Evolutionary conservation across 495 filamentous ascomycete species (phyloP), one percentile per base, ranked within the genome.

Genomic region (Rhypophila decipiens): DNA sequence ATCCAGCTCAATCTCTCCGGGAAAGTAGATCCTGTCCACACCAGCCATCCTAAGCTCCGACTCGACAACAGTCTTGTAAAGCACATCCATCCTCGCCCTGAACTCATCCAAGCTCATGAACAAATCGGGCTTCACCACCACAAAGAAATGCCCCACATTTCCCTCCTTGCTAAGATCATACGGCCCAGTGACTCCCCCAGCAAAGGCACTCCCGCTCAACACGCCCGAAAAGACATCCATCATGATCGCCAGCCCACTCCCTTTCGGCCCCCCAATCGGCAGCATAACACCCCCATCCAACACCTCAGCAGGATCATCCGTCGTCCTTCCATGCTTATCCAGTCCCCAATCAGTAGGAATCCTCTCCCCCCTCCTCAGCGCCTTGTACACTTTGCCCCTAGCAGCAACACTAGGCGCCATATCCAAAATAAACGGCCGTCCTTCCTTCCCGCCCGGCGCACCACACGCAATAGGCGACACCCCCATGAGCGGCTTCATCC

Each of bases 221-320:
- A 88, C 85, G 1, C 86, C 86, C 5, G 84, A 87, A 50, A 90
- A 88, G 2, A 90, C 83, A 66, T 90, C 86, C 86, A 88, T 88
- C 85, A 90, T 88, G 31, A 90, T 74, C 0, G 82, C 68, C 36
- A 90, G 52, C 4, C 78, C 86, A 15, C 76, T 81, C 4, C 86
- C 85, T 61, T 90, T 90, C 0, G 84, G 84, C 1, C 86, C 86
- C 0, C 84, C 85, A 82, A 90, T 88, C 0, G 86, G 85, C 42
- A 87, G 63, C 86, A 90, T 90, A 1, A 85, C 80, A n/a, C n/a
- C n/a, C 0, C 85, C 86, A 42, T 79, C 69, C 21, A 88, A 58
- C 23, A 85, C 86, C 13, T 68, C 67, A 1, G 64, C 75, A 0
- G 85, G 84, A 59, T 90, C 84, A 55, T 80, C 76, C 1, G 85